A percentile compares a stretch with the other conserved stretches of the same genome.
phyloP scores from a whole-genome alignment of 768 basidiomycete genomes.

The Boletus insuetus region DNA sequence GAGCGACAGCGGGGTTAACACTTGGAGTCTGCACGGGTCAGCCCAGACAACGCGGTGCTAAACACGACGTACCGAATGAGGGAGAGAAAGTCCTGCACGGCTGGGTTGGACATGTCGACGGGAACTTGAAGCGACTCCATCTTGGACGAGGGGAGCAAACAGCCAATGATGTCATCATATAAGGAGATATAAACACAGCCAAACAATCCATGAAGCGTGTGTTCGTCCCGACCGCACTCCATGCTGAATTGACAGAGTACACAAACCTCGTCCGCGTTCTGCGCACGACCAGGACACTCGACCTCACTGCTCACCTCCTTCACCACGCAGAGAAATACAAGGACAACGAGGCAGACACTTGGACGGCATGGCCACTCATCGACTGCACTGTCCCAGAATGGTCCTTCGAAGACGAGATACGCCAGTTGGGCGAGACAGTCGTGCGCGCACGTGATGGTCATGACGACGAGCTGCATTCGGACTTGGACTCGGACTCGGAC shows the following conservation, averaged over 20 bases:
- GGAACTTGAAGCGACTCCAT: slow-evolving; percentile 52
- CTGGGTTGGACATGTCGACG: slow-evolving; percentile 57
- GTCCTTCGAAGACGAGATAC: slow-evolving; percentile 67
- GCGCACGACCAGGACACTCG: slow-evolving; percentile 54
- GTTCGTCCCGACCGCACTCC: slow-evolving; percentile 50
- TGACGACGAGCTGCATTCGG: slow-evolving; percentile 18
- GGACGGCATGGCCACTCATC: slow-evolving; percentile 79
- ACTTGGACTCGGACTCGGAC: slow-evolving; percentile 31
- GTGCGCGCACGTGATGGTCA: slow-evolving; percentile 25
- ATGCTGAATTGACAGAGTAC: slow-evolving; percentile 67
- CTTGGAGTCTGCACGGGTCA: slow-evolving; percentile 57
- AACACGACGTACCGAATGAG: slow-evolving; percentile 48
- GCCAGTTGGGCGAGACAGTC: slow-evolving; percentile 41
- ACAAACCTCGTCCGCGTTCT: slow-evolving; percentile 62
- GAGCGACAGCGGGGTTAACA: slow-evolving; percentile 81
- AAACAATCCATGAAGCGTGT: slow-evolving; percentile 28
- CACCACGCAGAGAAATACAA: slow-evolving; percentile 16
- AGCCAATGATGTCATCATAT: slow-evolving; percentile 14
- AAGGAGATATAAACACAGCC: slow-evolving; percentile 1
- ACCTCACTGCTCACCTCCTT: slow-evolving; percentile 54
- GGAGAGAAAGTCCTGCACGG: slow-evolving; percentile 61
- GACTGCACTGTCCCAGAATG: slow-evolving; percentile 71
- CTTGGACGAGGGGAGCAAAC: background rate
- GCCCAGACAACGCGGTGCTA: background rate
- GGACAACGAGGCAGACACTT: slow-evolving; percentile 40